A percentile compares a stretch with the other conserved stretches of the same genome.
Evolutionary conservation across 495 filamentous ascomycete species (phyloP).

Genomic region (Trypethelium eluteriae): DNA sequence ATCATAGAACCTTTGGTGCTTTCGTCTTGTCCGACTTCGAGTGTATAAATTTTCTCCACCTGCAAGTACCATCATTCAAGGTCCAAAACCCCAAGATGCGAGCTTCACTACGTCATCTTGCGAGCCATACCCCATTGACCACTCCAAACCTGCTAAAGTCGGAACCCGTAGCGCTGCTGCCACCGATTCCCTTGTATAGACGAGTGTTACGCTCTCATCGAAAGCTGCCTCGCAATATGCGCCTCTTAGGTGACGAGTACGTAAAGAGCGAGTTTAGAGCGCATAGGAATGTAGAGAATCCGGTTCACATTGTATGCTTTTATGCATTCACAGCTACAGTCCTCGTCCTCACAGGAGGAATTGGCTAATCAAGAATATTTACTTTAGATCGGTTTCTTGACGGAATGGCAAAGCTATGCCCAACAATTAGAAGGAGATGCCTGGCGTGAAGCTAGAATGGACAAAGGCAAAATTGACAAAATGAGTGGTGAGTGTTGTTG

Average conservation of each 20-base stretch:
- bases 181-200: conserved; percentile 85
- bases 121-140: neutral
- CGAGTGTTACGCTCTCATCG: conserved; percentile 80
- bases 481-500: conserved; percentile 71
- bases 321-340: neutral
- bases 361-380: neutral
- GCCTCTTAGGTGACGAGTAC: conserved; percentile 81
- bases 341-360: neutral
- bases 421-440: conserved; percentile 79
- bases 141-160: conserved; percentile 39
- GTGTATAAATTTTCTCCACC: too few species aligned
- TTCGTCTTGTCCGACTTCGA: neutral
- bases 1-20: neutral
- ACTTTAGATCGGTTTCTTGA: conserved; percentile 79
- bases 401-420: conserved; percentile 92
- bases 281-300: conserved; percentile 78
- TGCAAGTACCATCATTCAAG: neutral
- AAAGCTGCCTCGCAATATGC: conserved; percentile 62
- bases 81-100: neutral
- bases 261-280: conserved; percentile 84
- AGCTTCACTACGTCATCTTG: neutral
- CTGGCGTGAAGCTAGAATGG: conserved; percentile 73
- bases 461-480: conserved; percentile 72
- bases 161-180: conserved; percentile 67
- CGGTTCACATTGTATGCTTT: conserved; percentile 70